Base-by-base conservation (phyloP, 495 filamentous ascomycete species). In the Daldinia bambusicola region DNA sequence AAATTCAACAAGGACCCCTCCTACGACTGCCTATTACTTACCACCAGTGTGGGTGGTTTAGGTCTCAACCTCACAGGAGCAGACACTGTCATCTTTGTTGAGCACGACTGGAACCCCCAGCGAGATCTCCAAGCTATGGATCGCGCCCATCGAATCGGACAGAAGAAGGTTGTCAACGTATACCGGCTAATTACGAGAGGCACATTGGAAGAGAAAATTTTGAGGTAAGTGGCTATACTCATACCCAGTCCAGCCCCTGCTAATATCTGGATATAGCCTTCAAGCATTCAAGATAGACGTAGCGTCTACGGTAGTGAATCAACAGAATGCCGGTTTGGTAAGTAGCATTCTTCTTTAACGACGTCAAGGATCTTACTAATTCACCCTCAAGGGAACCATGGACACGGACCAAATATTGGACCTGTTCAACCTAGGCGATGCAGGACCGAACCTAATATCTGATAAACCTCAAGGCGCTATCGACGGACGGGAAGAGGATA, bases 241-340 rank as follows among this genome's bases (percentile, higher is more conserved):
- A 41, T 43, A 41, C 43, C 50, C 26, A 38, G 38, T 50, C 22
- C 58, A 58, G 58, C 61, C 40, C 22, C 50, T 60, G 50, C 61
- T 74, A 48, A 51, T 45, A n/a, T 57, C 9, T 22, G 10, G 51
- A 41, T 41, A 59, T 73, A 95, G 92, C 74, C 90, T 99, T 56
- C 95, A 99, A 89, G 92, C 96, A 62, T 99, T 99, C 92, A 99
- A 99, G 84, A 95, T 99, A 75, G 95, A 99, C 83, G 95, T 99
- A 40, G 95, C 95, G 56, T 93, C 90, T 63, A 99, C 96, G 4
- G 95, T 99, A 12, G 96, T 99, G 69, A 99, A 99, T 81, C 95
- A 98, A 83, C 95, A 98, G 82, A 99, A 98, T 76, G 94, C 95
- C 8, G 95, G 95, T 14, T 83, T 99, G 7, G 90, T 90, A 75